phyloP scores from a whole-genome alignment of 371 early-diverging fungal species.

The Rhizopus delemar region DNA sequence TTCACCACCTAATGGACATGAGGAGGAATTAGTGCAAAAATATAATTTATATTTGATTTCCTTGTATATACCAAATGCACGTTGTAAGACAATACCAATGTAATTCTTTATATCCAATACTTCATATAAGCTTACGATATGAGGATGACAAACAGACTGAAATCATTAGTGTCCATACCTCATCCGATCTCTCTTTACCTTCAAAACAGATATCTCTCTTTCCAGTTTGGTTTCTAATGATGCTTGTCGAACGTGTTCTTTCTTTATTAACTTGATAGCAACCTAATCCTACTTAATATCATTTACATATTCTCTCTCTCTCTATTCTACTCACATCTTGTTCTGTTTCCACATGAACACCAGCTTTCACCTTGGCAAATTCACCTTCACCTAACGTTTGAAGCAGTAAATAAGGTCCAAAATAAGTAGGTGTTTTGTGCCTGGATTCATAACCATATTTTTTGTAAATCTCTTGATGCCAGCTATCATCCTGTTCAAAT shows the following conservation, averaged over 20 bases:
- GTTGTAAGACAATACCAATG: slow-evolving; percentile 68
- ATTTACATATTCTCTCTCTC: no score
- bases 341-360: slow-evolving; percentile 82
- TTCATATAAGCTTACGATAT: slow-evolving; percentile 69
- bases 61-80: slow-evolving; percentile 54
- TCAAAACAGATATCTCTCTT: slow-evolving; percentile 77
- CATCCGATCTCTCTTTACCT: slow-evolving; percentile 49
- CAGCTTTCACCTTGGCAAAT: slow-evolving; percentile 96
- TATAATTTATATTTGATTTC: background rate
- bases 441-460: slow-evolving; percentile 34
- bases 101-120: slow-evolving; percentile 67
- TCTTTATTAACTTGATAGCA: slow-evolving; percentile 80
- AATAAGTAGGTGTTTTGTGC: slow-evolving; percentile 57
- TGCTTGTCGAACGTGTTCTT: slow-evolving; percentile 75
- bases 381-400: slow-evolving; percentile 97
- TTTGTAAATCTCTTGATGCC: slow-evolving; percentile 25
- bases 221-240: slow-evolving; percentile 76
- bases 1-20: slow-evolving; percentile 40
- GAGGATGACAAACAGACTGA: slow-evolving; percentile 46
- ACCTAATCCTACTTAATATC: slow-evolving; percentile 47
- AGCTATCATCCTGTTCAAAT: slow-evolving; percentile 20
- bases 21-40: background rate
- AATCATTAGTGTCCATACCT: background rate
- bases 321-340: slow-evolving; percentile 68
- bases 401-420: slow-evolving; percentile 89